Conservation (phyloP, 2,329 filamentous ascomycete species). For the Paraphaeosphaeria sporulosa region DNA sequence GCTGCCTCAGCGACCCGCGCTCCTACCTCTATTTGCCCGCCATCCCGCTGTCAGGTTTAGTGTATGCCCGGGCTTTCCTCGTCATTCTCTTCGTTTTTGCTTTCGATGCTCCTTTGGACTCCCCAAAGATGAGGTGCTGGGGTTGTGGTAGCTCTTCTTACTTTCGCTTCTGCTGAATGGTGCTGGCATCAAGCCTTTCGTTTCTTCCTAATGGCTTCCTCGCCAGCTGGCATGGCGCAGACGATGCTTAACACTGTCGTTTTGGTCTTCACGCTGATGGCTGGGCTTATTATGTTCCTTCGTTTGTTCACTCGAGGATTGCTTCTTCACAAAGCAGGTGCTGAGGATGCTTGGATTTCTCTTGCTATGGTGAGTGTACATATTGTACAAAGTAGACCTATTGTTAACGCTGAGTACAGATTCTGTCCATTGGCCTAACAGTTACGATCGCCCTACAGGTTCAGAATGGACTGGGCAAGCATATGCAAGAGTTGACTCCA, state of each 20-base stretch:
- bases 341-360: constrained; percentile 41
- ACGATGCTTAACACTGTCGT: constrained; percentile 33
- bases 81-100: constrained; percentile 10
- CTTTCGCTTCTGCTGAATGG: constrained; percentile 15
- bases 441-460: constrained; percentile 38
- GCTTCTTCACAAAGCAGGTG: constrained; percentile 33
- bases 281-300: constrained; percentile 38
- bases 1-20: constrained; percentile 10
- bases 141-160: constrained; percentile 9
- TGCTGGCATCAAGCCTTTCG: constrained; percentile 18
- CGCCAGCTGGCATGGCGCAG: constrained; percentile 38
- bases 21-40: constrained; percentile 3
- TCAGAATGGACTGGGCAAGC: constrained; percentile 41
- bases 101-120: constrained; percentile 10
- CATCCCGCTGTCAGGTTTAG: constrained; percentile 11
- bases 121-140: constrained; percentile 16
- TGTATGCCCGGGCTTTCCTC: constrained; percentile 9
- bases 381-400: background rate
- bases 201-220: constrained; percentile 24
- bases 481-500: constrained; percentile 23
- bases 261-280: constrained; percentile 41
- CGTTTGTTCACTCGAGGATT: constrained; percentile 40
- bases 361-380: constrained; percentile 40
- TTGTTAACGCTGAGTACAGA: constrained; percentile 25
- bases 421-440: constrained; percentile 36